Evolutionary conservation across 192 early-diverging fungal species (phyloP).

Genomic region (Podila horticola): DNA sequence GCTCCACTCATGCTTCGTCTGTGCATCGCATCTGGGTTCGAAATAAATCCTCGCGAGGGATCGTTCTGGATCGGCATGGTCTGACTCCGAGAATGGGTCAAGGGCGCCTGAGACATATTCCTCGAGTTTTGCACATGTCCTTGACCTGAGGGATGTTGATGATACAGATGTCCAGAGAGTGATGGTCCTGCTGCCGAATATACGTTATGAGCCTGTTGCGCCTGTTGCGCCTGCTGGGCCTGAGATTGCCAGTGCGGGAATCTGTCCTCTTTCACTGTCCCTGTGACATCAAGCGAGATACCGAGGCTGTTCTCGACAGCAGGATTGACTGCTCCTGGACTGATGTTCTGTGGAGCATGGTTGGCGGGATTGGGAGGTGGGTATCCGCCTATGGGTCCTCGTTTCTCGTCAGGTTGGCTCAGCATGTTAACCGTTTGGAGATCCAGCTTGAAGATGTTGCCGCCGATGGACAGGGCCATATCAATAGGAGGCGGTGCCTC

Average conservation of each 20-base stretch:
- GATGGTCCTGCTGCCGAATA: constrained; percentile 13
- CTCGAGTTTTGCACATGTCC: not conserved
- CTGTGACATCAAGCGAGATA: constrained; percentile 46
- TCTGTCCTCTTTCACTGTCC: constrained; percentile 39
- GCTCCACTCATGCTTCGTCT: not conserved
- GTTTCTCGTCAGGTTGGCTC: constrained; percentile 17
- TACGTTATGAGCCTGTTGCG: not conserved
- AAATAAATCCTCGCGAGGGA: not conserved
- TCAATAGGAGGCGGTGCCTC: constrained; percentile 13
- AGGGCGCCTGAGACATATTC: not conserved
- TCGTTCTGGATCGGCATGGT: constrained; percentile 25
- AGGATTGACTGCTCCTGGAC: not conserved
- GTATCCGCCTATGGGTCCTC: not conserved
- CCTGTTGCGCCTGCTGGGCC: constrained; percentile 20
- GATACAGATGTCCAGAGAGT: not conserved
- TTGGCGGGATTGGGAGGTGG: not conserved
- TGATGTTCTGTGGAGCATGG: not conserved
- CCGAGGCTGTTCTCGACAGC: constrained; percentile 27
- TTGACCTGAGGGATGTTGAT: constrained; percentile 2
- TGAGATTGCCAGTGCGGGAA: constrained; percentile 48
- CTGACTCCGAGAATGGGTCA: constrained; percentile 9
- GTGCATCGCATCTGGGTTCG: not conserved
- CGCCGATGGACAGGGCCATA: constrained; percentile 27
- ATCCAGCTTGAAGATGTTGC: constrained; percentile 40
- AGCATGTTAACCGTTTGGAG: constrained; percentile 20